A percentile compares a stretch with the other conserved stretches of the same genome.
Conservation (phyloP, 306 rosid species). For the Begonia peltatifolia region DNA sequence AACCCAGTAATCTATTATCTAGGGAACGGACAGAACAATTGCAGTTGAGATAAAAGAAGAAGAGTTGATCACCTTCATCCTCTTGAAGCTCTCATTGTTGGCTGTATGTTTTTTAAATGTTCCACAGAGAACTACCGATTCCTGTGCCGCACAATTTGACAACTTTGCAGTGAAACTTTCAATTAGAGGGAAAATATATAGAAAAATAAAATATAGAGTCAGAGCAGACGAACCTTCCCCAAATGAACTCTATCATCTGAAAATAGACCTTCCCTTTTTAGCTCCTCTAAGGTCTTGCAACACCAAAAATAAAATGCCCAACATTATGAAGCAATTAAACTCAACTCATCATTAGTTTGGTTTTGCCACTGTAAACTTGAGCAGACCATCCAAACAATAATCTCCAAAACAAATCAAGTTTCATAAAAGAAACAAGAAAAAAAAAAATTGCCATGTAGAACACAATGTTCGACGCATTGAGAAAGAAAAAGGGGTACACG, state of each 20-base stretch:
- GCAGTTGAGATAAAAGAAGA: neutral
- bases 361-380: too few relatives aligned
- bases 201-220: neutral
- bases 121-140: constrained; percentile 19
- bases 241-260: neutral
- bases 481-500: too few relatives aligned
- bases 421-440: too few relatives aligned
- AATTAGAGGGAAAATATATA: neutral
- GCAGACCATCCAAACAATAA: too few relatives aligned
- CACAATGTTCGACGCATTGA: too few relatives aligned
- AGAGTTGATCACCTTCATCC: constrained; percentile 24
- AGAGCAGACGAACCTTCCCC: neutral
- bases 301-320: too few relatives aligned
- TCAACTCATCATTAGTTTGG: too few relatives aligned
- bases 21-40: neutral
- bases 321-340: too few relatives aligned
- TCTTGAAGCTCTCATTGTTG: constrained; percentile 36
- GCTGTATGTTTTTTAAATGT: constrained; percentile 23
- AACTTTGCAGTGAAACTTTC: neutral
- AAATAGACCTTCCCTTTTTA: neutral
- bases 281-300: neutral
- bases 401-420: too few relatives aligned
- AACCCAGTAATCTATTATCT: too few relatives aligned
- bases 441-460: too few relatives aligned
- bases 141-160: neutral